Percentiles rank a stretch among this genome's conserved stretches.
These are phyloP conservation scores for Phyllachora maydis DNA, from an alignment of 2,329 filamentous ascomycete species.

Conservation along the genomic window DNA sequence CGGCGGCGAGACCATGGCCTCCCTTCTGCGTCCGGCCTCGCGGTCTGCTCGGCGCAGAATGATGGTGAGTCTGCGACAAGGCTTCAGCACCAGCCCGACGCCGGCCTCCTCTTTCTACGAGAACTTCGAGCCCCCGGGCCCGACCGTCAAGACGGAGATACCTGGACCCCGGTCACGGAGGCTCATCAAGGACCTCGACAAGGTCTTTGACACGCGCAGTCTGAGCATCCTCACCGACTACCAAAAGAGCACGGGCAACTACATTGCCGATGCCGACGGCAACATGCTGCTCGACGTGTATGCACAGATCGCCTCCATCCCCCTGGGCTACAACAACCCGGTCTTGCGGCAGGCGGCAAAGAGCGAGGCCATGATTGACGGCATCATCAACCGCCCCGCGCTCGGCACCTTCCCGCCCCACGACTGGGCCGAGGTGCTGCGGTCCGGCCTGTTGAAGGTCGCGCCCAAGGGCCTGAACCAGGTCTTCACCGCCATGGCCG, in stretches of 20 bases:
- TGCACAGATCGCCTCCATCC: constrained; percentile 84
- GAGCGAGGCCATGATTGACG: constrained; percentile 58
- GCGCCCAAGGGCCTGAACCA: constrained; percentile 70
- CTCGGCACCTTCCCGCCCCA: constrained; percentile 78
- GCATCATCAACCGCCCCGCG: constrained; percentile 74
- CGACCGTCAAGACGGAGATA: constrained; percentile 36
- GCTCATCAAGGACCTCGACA: constrained; percentile 47
- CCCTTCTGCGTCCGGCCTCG: constrained; percentile 2
- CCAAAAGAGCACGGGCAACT: constrained; percentile 58
- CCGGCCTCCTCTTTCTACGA: constrained; percentile 10
- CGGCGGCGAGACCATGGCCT: too few species aligned
- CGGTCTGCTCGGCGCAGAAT: too few species aligned
- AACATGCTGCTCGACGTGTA: constrained; percentile 60
- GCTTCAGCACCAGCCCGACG: constrained; percentile 7
- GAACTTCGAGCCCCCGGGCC: constrained; percentile 27
- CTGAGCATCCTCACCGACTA: constrained; percentile 71
- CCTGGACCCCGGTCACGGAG: constrained; percentile 58
- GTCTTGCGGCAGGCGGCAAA: constrained; percentile 47
- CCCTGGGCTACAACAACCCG: constrained; percentile 84
- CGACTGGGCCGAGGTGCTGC: constrained; percentile 65
- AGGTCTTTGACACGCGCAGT: constrained; percentile 71
- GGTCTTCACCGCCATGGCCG: constrained; percentile 77
- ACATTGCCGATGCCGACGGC: constrained; percentile 53
- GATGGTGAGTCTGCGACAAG: too few species aligned
- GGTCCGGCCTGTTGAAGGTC: constrained; percentile 60